Base-by-base conservation (phyloP, 768 basidiomycete genomes). In the Pulveroboletus frians region DNA sequence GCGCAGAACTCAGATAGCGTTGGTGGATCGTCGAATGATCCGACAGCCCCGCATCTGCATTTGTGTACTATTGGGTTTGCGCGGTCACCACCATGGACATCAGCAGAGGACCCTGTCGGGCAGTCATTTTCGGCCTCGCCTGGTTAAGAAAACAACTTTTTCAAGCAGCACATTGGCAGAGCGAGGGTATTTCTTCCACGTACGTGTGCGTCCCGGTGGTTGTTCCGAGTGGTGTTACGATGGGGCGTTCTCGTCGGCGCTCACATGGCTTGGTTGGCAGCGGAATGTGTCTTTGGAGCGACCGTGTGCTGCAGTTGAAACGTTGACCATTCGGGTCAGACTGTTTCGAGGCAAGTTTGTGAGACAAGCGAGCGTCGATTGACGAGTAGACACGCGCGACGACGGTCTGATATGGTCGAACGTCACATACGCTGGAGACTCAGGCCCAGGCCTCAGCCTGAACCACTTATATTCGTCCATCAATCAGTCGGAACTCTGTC, bases 221-320 rank as follows among this genome's bases (percentile, higher is more conserved):
- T 52, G 49, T 58, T 54, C 32, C 23, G 26, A n/a, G 35, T 35
- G 13, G 52, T 52, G 6, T 27, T 47, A 26, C 36, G 38, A 43
- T 39, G 23, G 2, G 46, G 49, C 15, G 8, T 45, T 2, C 27
- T 50, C 23, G 15, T 58, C 5, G 46, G 30, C 4, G 7, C 32
- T 2, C 40, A 26, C 31, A 11, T n/a, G 39, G 23, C 9, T 15
- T 6, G 47, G 39, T 38, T 17, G 34, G 39, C 17, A 3, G 9
- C 46, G 9, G 39, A 18, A 1, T 27, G 29, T 17, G 1, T 46
- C 15, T 27, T 45, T 3, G 32, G 31, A 17, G 8, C 36, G 32
- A 42, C 27, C 26, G 4, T 21, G 39, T 40, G 38, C 10, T 48
- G 13, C 39, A 10, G 26, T 17, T n/a, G n/a, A n/a, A n/a, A n/a